Percentiles rank a stretch among this genome's conserved stretches.
These are phyloP conservation scores for Penicillium sp. DNA, from an alignment of 2,329 filamentous ascomycete genomes.

Conservation along the genomic window DNA sequence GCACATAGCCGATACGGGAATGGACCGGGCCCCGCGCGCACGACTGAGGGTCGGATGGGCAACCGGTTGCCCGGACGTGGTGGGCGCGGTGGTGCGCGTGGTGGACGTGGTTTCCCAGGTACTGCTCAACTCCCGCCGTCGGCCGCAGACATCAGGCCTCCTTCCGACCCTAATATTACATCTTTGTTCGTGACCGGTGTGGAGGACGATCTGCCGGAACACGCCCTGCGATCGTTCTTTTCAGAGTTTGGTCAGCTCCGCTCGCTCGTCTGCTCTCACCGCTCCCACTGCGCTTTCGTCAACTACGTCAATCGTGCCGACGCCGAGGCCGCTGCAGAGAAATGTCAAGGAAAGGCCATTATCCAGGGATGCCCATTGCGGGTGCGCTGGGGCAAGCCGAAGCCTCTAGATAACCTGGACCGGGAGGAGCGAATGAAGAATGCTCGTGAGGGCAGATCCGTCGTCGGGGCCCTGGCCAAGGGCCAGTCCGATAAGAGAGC, in stretches of 20 bases:
- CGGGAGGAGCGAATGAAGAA: conserved; percentile 77
- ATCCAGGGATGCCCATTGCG: conserved; percentile 86
- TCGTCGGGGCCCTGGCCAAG: conserved; percentile 47
- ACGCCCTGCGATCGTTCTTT: conserved; percentile 87
- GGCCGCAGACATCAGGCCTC: conserved; percentile 80
- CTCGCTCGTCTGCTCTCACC: conserved; percentile 90
- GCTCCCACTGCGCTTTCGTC: conserved; percentile 94
- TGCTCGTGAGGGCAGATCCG: conserved; percentile 68
- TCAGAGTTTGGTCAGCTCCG: conserved; percentile 82
- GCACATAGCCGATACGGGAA: conserved; percentile 42
- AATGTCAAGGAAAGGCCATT: conserved; percentile 81
- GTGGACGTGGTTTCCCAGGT: conserved; percentile 61
- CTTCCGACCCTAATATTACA: conserved; percentile 77
- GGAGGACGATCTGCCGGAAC: conserved; percentile 91
- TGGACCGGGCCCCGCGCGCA: conserved; percentile 66
- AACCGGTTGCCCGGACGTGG: conserved; percentile 41
- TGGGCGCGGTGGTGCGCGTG: conserved; percentile 48
- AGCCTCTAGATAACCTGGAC: conserved; percentile 86
- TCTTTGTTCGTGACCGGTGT: conserved; percentile 93
- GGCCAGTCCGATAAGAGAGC: conserved; percentile 34
- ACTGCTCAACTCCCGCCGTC: conserved; percentile 71
- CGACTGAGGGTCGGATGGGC: conserved; percentile 53
- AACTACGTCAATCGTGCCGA: conserved; percentile 83
- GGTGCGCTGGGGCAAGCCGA: conserved; percentile 88
- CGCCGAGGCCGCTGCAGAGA: conserved; percentile 78